A percentile compares a stretch with the other conserved stretches of the same genome.
Evolutionary conservation across 2,329 filamentous ascomycete species (phyloP).

Genomic region (Diaporthe longicolla): DNA sequence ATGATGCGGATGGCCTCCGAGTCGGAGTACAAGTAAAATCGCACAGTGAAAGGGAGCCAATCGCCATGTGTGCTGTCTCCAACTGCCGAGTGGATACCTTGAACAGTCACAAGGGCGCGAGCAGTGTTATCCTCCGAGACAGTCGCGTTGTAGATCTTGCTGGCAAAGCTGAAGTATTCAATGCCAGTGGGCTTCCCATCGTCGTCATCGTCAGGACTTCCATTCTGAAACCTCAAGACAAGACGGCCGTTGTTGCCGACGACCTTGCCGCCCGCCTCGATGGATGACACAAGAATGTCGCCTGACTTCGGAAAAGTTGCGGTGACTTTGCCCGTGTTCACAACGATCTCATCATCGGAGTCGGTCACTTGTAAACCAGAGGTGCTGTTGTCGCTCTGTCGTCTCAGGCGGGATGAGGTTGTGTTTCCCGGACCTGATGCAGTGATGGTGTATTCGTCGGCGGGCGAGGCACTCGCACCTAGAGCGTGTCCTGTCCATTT

Average conservation of each 20-base stretch:
- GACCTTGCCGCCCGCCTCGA: conserved; percentile 58
- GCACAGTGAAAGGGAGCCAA: conserved; percentile 68
- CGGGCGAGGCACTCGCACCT: conserved; percentile 55
- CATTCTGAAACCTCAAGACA: conserved; percentile 66
- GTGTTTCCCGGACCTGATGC: conserved; percentile 44
- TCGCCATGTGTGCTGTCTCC: conserved; percentile 54
- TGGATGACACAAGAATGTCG: conserved; percentile 54
- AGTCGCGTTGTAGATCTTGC: conserved; percentile 65
- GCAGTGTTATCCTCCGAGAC: conserved; percentile 59
- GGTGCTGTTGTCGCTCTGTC: conserved; percentile 47
- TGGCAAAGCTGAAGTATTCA: conserved; percentile 61
- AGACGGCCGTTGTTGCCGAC: conserved; percentile 64
- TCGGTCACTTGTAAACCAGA: conserved; percentile 43
- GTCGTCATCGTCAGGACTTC: conserved; percentile 58
- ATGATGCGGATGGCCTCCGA: conserved; percentile 68
- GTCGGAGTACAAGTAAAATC: conserved; percentile 72
- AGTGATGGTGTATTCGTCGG: conserved; percentile 59
- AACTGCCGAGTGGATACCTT: conserved; percentile 54
- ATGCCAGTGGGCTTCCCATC: conserved; percentile 53
- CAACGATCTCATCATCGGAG: conserved; percentile 54
- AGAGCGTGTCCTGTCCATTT: conserved; percentile 75
- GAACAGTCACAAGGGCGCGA: conserved; percentile 63
- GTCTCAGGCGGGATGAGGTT: conserved; percentile 45
- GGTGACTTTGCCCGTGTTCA: conserved; percentile 61
- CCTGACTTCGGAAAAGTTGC: conserved; percentile 60